phyloP scores from a whole-genome alignment of 352 stramenopile species.

The Phytopythium oedochilum region DNA sequence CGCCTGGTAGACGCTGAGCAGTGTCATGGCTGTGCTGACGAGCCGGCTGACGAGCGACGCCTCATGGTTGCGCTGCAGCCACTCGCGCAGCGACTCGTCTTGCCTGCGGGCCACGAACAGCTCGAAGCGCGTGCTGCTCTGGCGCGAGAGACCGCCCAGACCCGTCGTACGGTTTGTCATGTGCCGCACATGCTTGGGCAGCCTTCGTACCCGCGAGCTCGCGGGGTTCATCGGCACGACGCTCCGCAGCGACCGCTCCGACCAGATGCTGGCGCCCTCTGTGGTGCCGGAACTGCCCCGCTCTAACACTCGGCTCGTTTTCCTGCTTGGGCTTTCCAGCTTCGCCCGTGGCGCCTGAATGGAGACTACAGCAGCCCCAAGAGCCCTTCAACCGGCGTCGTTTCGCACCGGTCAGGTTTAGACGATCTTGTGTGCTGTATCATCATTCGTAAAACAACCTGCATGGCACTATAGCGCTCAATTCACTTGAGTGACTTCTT shows the following conservation, averaged over 20 bases:
- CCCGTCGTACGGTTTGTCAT: constrained; percentile 19
- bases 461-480: no score
- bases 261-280: background rate
- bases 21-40: constrained; percentile 33
- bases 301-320: background rate
- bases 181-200: constrained; percentile 35
- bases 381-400: no score
- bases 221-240: background rate
- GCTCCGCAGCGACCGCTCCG: constrained; percentile 3
- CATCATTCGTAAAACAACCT: no score
- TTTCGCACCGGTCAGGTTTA: background rate
- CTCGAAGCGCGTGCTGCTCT: constrained; percentile 25
- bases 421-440: background rate
- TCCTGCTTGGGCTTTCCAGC: background rate
- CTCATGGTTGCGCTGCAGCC: constrained; percentile 72
- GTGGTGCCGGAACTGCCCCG: background rate
- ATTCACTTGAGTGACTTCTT: no score
- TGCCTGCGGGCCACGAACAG: constrained; percentile 24
- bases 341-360: background rate
- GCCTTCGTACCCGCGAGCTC: constrained; percentile 7
- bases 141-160: constrained; percentile 6
- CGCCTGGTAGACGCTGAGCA: constrained; percentile 62
- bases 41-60: constrained; percentile 45
- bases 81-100: constrained; percentile 52
- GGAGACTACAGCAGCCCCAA: background rate